Base-by-base conservation (phyloP, 2,329 filamentous ascomycete genomes). In the Colletotrichum viniferum region DNA sequence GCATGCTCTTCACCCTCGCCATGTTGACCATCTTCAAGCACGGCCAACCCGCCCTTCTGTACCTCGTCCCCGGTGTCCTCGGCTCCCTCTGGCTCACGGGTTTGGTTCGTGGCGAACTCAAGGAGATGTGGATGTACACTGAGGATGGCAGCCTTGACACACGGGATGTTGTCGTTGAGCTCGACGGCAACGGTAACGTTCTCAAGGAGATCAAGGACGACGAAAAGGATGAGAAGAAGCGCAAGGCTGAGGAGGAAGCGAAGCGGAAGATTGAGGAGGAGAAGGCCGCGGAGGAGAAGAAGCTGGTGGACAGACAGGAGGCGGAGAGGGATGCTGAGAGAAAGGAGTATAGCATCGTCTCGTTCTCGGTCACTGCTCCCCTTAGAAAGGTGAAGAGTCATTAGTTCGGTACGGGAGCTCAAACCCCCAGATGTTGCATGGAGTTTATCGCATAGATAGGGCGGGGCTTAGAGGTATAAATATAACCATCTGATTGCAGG, bases 11-110 rank as follows among this genome's bases (percentile, higher is more conserved):
- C 3, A 98, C 96, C 0, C 84, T 98, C 21, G 86, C 89, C 0
- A 94, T 96, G 79, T 94, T 98, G 85, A 88, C 96, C 65, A 85
- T 95, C 12, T 97, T 92, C 80, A 90, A 93, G 62, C 95, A 95
- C 77, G 95, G 95, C 4, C 96, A 99, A 82, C 96, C 96, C 1
- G 96, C 97, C 9, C 88, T 99, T 36, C 87, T 99, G 16, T 98
- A 98, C 82, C 91, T 99, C 8, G 97, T 98, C 0, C 96, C 96
- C 0, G 93, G 94, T 1, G 95, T 98, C 0, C 86, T 98, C 7
- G 88, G 90, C 2, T 90, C 93, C 2, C 82, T 97, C 2, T 97
- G 95, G 94, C 83, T 92, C 5, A 97, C 94, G 3, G 96, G 94
- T 0, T 79, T 92, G 6, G 82, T 89, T 21, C 91, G 92, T 13